These are phyloP conservation scores for Carex pumila DNA, from an alignment of 176 grass and related monocot genomes.

Conservation along the genomic window DNA sequence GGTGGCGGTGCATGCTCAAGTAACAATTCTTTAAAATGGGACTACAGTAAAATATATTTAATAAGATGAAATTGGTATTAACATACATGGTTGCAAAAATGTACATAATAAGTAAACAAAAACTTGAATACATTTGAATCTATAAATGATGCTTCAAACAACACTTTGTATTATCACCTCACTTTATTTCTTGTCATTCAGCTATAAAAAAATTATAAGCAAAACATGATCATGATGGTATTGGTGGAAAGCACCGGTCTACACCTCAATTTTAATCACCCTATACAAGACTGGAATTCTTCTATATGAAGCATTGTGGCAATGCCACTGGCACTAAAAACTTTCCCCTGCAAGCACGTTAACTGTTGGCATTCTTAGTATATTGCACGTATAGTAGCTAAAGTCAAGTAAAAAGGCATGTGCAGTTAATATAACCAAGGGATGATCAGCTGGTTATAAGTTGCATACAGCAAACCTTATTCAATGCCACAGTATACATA, in stretches of 20 bases:
- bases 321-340: neutral
- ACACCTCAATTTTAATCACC: neutral
- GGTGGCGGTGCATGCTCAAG: slow-evolving; percentile 87
- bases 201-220: neutral
- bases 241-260: neutral
- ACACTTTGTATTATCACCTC: neutral
- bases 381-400: neutral
- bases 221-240: neutral
- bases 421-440: neutral
- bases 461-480: neutral
- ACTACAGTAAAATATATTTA: slow-evolving; percentile 34
- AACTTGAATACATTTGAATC: neutral
- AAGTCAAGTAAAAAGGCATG: neutral
- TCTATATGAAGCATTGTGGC: neutral
- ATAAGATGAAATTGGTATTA: slow-evolving; percentile 16
- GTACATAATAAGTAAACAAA: slow-evolving; percentile 22
- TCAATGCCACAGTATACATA: neutral
- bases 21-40: slow-evolving; percentile 89
- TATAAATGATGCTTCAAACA: neutral
- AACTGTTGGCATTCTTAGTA: neutral
- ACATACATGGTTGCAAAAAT: slow-evolving; percentile 9
- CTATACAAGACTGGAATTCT: neutral
- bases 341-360: neutral
- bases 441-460: neutral
- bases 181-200: neutral